These are phyloP conservation scores for Rhipidocladum racemiflorum DNA, from an alignment of 176 grass and related monocot genomes.

Conservation along the genomic window DNA sequence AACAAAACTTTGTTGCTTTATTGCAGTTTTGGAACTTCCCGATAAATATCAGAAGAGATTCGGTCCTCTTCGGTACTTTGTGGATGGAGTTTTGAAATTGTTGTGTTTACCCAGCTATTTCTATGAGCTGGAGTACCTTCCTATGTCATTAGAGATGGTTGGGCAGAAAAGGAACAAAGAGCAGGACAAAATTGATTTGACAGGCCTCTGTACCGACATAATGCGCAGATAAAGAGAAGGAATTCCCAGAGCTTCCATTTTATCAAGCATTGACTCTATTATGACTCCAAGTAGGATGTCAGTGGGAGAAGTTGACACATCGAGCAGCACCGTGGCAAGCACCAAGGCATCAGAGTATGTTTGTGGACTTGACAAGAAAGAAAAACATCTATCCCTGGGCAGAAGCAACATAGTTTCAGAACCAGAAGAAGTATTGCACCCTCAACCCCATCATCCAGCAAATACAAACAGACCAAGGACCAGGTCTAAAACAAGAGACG, in stretches of 20 bases:
- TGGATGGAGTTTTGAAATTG: slow-evolving; percentile 62
- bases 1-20: neutral
- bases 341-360: slow-evolving; percentile 51
- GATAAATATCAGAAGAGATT: slow-evolving; percentile 94
- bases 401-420: slow-evolving; percentile 54
- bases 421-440: slow-evolving; percentile 61
- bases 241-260: slow-evolving; percentile 50
- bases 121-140: slow-evolving; percentile 64
- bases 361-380: slow-evolving; percentile 44
- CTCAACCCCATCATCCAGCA: slow-evolving; percentile 42
- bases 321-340: slow-evolving; percentile 26
- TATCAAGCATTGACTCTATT: slow-evolving; percentile 34
- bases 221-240: slow-evolving; percentile 45
- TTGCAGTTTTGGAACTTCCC: slow-evolving; percentile 87
- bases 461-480: slow-evolving; percentile 53
- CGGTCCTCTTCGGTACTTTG: slow-evolving; percentile 86
- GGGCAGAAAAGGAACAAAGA: slow-evolving; percentile 32
- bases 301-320: slow-evolving; percentile 19
- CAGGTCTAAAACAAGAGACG: slow-evolving; percentile 47
- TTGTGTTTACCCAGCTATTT: slow-evolving; percentile 53
- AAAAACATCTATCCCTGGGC: slow-evolving; percentile 51
- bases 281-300: slow-evolving; percentile 44
- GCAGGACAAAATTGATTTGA: neutral
- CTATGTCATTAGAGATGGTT: slow-evolving; percentile 24
- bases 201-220: slow-evolving; percentile 31